phyloP scores from a whole-genome alignment of 225 moss, liverwort and hornwort genomes.

The Physcomitrellopsis africana region DNA sequence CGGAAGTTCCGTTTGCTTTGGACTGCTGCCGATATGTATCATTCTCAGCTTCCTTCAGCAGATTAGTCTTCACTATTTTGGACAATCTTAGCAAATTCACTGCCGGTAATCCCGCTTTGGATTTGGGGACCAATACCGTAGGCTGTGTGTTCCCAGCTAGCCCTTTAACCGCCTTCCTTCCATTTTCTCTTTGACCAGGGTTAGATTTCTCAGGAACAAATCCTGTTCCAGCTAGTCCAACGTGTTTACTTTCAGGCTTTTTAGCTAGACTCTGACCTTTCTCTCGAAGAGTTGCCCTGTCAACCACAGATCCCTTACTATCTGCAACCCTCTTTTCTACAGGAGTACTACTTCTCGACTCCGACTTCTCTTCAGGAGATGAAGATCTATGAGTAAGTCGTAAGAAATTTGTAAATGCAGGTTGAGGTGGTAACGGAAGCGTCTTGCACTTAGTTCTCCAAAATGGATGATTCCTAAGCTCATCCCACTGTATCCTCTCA shows the following conservation, averaged over 20 bases:
- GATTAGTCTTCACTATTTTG: conserved; percentile 80
- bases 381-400: conserved; percentile 47
- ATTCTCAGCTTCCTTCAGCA: conserved; percentile 72
- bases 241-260: conserved; percentile 32
- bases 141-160: conserved; percentile 33
- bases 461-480: conserved; percentile 74
- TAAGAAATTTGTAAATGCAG: conserved; percentile 67
- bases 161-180: conserved; percentile 38
- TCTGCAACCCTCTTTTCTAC: conserved; percentile 46
- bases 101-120: conserved; percentile 41
- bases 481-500: conserved; percentile 79
- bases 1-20: conserved; percentile 30
- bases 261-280: conserved; percentile 25
- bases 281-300: conserved; percentile 33
- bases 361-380: conserved; percentile 41
- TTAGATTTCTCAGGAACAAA: conserved; percentile 15
- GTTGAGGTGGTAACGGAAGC: conserved; percentile 71
- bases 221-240: conserved; percentile 38
- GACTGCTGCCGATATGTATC: conserved; percentile 69
- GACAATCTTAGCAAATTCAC: conserved; percentile 77
- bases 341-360: conserved; percentile 35
- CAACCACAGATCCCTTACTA: conserved; percentile 31
- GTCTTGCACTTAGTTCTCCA: conserved; percentile 69
- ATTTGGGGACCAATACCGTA: conserved; percentile 48
- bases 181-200: conserved; percentile 36